Base-by-base conservation (phyloP, 169 alveolate species). In the Eimeria praecox region DNA sequence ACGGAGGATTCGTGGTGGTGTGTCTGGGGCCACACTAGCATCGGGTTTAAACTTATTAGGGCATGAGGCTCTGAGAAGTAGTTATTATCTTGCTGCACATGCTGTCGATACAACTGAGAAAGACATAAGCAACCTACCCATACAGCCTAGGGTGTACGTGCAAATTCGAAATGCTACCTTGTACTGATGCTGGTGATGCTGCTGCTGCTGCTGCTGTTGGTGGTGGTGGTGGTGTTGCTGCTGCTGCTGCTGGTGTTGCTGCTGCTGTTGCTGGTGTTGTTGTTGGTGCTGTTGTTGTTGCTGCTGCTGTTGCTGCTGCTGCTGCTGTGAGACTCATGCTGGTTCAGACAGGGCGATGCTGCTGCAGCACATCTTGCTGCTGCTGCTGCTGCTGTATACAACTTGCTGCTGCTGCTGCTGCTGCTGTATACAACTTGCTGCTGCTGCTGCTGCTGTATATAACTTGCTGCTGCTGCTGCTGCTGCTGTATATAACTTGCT, bases 1-100 rank as follows among this genome's bases (percentile, higher is more conserved):
- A 44, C 75, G 83, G 5, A 56, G 77, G 27, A 24, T 78, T 5
- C 64, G 71, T 9, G 95, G 91, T 6, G 91, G 95, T 14, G 52
- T 92, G 3, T 92, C 95, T 12, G 95, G 95, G 14, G 95, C 85
- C 24, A 92, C 95, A 0, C 9, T 92, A 22, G 90, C 80, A 27
- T 77, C 95, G 8, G 83, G 42, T 46, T 33, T 77, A 54, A 78
- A 62, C 24, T 33, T 78, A 8, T 3, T 49, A 9, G 91, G 90
- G 24, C 91, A 92, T n/a, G 16, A 42, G 38, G 12, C 22, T 40
- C 27, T 64, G 87, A 3, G 33, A 10, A 54, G 64, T 59, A 90
- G 86, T 20, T 92, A 56, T 80, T 92, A 92, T 33, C 69, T 92
- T 2, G 20, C 44, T n/a, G 35, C 9, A 71, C 82, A 46, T 82